Conservation (phyloP, 352 stramenopile species). For the Blastocystis sp. region DNA sequence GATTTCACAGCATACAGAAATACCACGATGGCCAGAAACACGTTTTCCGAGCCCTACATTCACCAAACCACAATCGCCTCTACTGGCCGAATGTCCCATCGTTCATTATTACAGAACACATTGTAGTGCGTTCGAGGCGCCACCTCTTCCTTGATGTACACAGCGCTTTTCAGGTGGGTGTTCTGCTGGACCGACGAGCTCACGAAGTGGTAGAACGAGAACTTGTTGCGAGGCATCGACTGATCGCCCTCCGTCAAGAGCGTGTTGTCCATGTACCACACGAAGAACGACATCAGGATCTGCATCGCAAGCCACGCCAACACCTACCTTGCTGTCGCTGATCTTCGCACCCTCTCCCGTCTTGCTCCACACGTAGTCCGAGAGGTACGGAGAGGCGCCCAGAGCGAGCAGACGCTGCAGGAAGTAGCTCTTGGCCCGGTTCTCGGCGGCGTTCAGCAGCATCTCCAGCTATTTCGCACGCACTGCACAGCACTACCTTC, state of each 20-base stretch:
- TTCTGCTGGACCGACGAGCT: too few species aligned
- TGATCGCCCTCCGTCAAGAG: not conserved
- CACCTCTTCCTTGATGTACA: slow-evolving; percentile 24
- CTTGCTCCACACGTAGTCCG: not conserved
- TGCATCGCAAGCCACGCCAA: not conserved
- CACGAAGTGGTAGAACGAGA: slow-evolving; percentile 22
- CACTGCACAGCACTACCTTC: not conserved
- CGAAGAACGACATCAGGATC: slow-evolving; percentile 52
- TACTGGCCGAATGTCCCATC: slow-evolving; percentile 46
- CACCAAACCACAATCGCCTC: not conserved
- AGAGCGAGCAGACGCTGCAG: not conserved
- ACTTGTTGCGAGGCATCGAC: not conserved
- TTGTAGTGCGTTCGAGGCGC: slow-evolving; percentile 8
- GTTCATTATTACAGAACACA: slow-evolving; percentile 37
- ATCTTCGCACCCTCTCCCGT: not conserved
- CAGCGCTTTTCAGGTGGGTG: not conserved
- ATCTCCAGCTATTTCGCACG: not conserved
- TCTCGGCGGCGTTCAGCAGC: not conserved
- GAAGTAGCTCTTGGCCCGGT: not conserved
- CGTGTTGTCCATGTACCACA: slow-evolving; percentile 51
- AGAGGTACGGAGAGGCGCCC: not conserved
- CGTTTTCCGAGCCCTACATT: slow-evolving; percentile 16
- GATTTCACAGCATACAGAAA: slow-evolving; percentile 58
- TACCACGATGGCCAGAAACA: slow-evolving; percentile 43
- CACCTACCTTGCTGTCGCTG: not conserved